Base-by-base conservation (phyloP, 2,329 filamentous ascomycete genomes). In the Alternaria sp. region DNA sequence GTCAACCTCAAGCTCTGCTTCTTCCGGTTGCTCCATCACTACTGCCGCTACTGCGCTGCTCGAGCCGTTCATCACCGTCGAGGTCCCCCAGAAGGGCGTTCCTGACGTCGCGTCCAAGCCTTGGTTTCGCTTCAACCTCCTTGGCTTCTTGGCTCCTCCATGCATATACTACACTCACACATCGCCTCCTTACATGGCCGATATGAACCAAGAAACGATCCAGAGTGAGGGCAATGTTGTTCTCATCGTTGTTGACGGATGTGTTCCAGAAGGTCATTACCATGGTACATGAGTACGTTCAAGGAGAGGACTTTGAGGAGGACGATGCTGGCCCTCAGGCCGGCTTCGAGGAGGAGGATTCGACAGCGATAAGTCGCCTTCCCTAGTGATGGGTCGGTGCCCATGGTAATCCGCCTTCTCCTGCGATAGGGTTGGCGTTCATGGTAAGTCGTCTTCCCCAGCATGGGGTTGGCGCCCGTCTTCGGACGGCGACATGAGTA, bases 21-120 rank as follows among this genome's bases (percentile, higher is more conserved):
- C 32, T 0, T 36, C 32, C 7, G 0, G 15, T 36, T 36, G 32
- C 15, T 36, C 0, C 32, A 0, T 0, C 32, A 36, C 1, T n/a
- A n/a, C 15, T 36, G 1, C 15, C 32, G n/a, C 15, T 36, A 0
- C 15, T 36, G 7, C 32, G 15, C 32, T 36, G 32, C 32, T 1
- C 0, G 32, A n/a, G 8, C 0, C 15, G 32, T 36, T 8, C 1
- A 36, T 36, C 32, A 36, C 32, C 32, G 4, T 36, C 32, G 32
- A 36, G 32, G 32, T 36, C 32, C 32, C 32, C 15, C 32, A 36
- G 32, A 36, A 36, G 32, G 32, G 32, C 32, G 32, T 36, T n/a
- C 32, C 32, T 36, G 32, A 36, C 15, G 32, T 36, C 32, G 32
- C 32, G 32, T 36, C 15, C 8, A 36, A 15, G 32, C 32, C 4